These are phyloP conservation scores for Wickerhamiella siamensis DNA, from an alignment of 805 yeast species.

Conservation along the genomic window DNA sequence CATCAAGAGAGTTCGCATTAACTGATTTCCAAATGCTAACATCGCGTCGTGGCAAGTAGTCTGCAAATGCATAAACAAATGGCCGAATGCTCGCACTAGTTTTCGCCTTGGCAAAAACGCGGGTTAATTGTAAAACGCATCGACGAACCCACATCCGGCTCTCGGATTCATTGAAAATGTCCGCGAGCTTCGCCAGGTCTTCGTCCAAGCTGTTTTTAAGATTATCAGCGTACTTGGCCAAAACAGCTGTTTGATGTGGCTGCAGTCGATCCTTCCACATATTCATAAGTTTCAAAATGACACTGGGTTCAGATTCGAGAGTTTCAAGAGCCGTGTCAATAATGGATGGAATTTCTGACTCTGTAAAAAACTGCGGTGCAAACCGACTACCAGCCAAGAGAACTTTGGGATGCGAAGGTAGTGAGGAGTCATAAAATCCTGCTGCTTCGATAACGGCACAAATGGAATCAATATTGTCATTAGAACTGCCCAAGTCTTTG, in stretches of 20 bases:
- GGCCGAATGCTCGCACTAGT: not conserved
- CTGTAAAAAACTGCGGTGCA: slow-evolving; percentile 8
- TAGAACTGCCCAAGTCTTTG: not conserved
- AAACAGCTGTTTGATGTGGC: slow-evolving; percentile 1
- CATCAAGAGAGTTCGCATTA: slow-evolving; percentile 16
- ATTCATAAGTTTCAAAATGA: not conserved
- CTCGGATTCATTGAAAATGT: not conserved
- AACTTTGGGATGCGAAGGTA: slow-evolving; percentile 7
- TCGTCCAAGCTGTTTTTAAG: slow-evolving; percentile 1
- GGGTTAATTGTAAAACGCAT: slow-evolving; percentile 14
- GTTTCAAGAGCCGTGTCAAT: not conserved
- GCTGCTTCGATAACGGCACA: slow-evolving; percentile 11
- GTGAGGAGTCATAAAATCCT: slow-evolving; percentile 3
- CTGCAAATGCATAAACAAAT: slow-evolving; percentile 1
- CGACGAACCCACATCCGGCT: slow-evolving; percentile 11
- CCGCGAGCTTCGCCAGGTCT: not conserved
- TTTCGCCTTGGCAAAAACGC: slow-evolving; percentile 8
- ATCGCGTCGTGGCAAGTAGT: not conserved
- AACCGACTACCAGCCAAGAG: slow-evolving; percentile 12
- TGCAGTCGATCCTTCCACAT: slow-evolving; percentile 1
- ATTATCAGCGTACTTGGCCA: slow-evolving; percentile 6
- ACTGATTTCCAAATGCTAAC: slow-evolving; percentile 13
- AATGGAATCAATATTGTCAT: slow-evolving; percentile 2
- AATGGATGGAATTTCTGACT: not conserved
- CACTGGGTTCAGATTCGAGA: not conserved